Evolutionary conservation across 495 filamentous ascomycete genomes (phyloP).

Genomic region (Eremomyces bilateralis): DNA sequence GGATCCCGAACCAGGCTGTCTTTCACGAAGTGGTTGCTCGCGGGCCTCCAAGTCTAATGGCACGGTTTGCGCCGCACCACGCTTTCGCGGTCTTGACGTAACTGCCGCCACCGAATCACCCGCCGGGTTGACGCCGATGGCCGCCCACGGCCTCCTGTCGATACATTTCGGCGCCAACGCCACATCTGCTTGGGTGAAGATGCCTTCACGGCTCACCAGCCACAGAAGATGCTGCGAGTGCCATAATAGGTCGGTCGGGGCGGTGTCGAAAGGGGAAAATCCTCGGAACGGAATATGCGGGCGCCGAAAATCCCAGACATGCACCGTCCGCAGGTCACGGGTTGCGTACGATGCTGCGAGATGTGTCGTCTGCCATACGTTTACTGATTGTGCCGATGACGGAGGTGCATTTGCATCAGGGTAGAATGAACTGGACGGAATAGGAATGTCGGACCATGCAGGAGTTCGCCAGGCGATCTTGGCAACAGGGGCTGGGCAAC

Average conservation of each 20-base stretch:
- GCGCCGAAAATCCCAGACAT: conserved; percentile 82
- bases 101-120: conserved; percentile 38
- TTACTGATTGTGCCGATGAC: conserved; percentile 25
- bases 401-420: no score
- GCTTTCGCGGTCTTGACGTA: conserved; percentile 25
- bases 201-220: conserved; percentile 67
- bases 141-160: conserved; percentile 44
- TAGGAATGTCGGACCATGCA: conserved; percentile 42
- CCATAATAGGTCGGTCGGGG: conserved; percentile 69
- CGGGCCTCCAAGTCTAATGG: no score
- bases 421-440: no score
- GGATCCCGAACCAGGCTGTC: no score
- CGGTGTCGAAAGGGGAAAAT: conserved; percentile 47
- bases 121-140: conserved; percentile 34
- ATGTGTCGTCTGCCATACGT: conserved; percentile 45
- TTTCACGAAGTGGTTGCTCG: no score
- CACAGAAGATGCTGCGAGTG: conserved; percentile 75
- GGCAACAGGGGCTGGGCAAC: conserved; percentile 44
- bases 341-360: conserved; percentile 45
- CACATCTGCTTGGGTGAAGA: conserved; percentile 76
- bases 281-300: conserved; percentile 74
- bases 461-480: conserved; percentile 74
- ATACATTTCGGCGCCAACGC: conserved; percentile 61
- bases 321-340: conserved; percentile 46
- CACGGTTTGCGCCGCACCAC: no score